Base-by-base conservation (phyloP, 805 yeast genomes). In the Yamadazyma tumulicola region DNA sequence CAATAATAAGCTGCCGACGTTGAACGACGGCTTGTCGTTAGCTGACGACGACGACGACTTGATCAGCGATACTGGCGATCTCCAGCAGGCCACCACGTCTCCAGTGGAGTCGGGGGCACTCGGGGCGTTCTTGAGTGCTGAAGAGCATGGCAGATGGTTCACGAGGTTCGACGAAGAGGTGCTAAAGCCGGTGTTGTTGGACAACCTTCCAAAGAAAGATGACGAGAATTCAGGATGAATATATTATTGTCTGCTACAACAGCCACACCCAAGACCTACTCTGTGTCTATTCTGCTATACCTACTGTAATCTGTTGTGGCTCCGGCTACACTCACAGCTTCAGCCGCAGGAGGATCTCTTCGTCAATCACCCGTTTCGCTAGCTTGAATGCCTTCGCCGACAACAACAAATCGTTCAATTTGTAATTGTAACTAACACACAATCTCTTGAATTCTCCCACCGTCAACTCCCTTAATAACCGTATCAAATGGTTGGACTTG, bases 101-200 rank as follows among this genome's bases (percentile, higher is more conserved):
- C 16, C 17, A 16, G 14, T 13, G 13, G 17, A 30, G 31, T 41
- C 43, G 26, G 71, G 73, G 6, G 58, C 65, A 2, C 48, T 66
- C 26, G 64, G 67, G 5, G 63, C 69, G 3, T 61, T 67, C 35
- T 51, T 73, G 20, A 66, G 68, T 40, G 72, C 75, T 1, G 91
- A 82, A 43, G 89, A 84, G 45, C 85, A 80, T 41, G 84, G 89
- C 8, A 80, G 75, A 54, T 91, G 98, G 97, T 93, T 93, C 57
- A 82, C 86, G 14, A 82, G 78, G 48, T 86, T 93, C 53, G 99
- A 93, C 55, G 96, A 93, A 49, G 86, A 86, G 54, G 93, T 93
- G 15, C 69, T 93, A 49, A 89, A 89, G 57, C 97, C 97, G 1
- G 96, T 87, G 0, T 72, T 91, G 34, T 70, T 89, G 39, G 97